A percentile compares a stretch with the other conserved stretches of the same genome.
phyloP scores from a whole-genome alignment of 768 basidiomycete genomes.

The Termitomyces sp. region DNA sequence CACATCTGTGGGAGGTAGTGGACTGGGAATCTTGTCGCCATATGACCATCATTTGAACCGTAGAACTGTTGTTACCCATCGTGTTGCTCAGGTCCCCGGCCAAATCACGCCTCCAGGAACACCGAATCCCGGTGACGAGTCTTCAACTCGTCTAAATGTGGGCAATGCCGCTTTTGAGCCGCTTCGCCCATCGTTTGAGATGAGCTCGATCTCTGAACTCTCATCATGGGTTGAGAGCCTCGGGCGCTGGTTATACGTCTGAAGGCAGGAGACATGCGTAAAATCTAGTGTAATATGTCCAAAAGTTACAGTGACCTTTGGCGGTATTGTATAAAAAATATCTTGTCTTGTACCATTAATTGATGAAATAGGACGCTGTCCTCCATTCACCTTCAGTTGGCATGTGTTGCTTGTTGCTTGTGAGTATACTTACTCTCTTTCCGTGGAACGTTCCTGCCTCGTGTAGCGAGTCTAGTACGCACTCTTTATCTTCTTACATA shows the following conservation, averaged over 20 bases:
- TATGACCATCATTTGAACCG: slow-evolving; percentile 41
- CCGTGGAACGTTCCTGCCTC: slow-evolving; percentile 7
- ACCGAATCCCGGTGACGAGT: slow-evolving; percentile 30
- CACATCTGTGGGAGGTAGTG: slow-evolving; percentile 91
- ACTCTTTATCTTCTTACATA: background rate
- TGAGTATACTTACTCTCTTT: background rate
- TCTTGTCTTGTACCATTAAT: background rate
- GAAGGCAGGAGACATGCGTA: slow-evolving; percentile 15
- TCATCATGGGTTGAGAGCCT: slow-evolving; percentile 50
- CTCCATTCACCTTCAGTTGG: background rate
- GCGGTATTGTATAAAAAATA: slow-evolving; percentile 3
- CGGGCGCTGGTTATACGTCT: slow-evolving; percentile 64
- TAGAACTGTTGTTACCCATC: slow-evolving; percentile 22
- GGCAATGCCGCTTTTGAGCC: slow-evolving; percentile 24
- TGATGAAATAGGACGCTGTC: background rate
- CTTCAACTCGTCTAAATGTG: slow-evolving; percentile 18
- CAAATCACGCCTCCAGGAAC: slow-evolving; percentile 52
- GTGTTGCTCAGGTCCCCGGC: slow-evolving; percentile 24
- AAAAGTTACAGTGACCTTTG: background rate
- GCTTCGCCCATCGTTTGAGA: slow-evolving; percentile 44
- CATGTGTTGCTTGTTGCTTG: background rate
- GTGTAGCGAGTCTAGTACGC: background rate
- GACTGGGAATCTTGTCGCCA: slow-evolving; percentile 81
- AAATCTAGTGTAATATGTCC: background rate
- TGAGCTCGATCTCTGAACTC: slow-evolving; percentile 37